Base-by-base conservation (phyloP, 306 rosid genomes). In the Medicago ruthenica region DNA sequence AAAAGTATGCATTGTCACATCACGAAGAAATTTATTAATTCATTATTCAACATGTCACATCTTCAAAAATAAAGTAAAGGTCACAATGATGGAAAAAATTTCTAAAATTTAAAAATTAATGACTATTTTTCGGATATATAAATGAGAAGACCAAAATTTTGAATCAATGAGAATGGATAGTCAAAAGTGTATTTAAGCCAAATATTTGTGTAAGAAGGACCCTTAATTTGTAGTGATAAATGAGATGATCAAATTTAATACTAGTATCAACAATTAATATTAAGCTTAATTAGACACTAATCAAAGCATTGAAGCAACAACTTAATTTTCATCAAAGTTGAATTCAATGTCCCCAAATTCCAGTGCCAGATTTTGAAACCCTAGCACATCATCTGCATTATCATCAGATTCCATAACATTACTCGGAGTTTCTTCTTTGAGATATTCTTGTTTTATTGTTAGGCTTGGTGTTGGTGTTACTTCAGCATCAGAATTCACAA, bases 401-500 rank as follows among this genome's bases (percentile, higher is more conserved):
- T 61, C 10, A 71, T 77, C 51, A 17, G 70, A 20, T 1, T 20
- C 85, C 64, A 55, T 40, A 39, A 18, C 61, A 18, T 17, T 55
- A 60, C 68, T 83, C 0, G 71, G 67, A 31, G 36, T 31, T 14
- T 77, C 83, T 39, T 77, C 77, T 70, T 71, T 80, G 42, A 59
- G 39, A 41, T 64, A 60, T 39, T 84, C 83, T 42, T 74, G 81
- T 70, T 85, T 79, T 59, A 76, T 63, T 4, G 45, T 57, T 65
- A 21, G 67, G 69, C 4, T 37, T 57, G 72, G 55, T 21, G 61
- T 40, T 42, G 76, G 14, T 64, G 77, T 20, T 1, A 71, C 34
- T 31, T 81, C 70, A 18, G 34, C 8, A 18, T 53, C 40, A 78
- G 42, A 60, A 47, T 74, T 78, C 34, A 31, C 45, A 14, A 9